A percentile compares a stretch with the other conserved stretches of the same genome.
Evolutionary conservation across 305 asterid genomes (phyloP).

Genomic region (Solanum hybrid): DNA sequence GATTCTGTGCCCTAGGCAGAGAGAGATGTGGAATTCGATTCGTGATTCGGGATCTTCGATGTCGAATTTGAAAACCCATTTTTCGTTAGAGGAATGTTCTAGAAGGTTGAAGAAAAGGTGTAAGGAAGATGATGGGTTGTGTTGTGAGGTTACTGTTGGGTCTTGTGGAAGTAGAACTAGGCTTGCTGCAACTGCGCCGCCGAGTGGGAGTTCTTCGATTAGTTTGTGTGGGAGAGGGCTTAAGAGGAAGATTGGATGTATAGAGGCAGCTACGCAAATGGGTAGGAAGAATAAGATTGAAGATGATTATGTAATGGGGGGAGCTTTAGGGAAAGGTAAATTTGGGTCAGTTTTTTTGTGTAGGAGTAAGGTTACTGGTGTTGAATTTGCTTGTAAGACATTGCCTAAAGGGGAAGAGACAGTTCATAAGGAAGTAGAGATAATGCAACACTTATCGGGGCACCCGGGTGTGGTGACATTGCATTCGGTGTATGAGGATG

Average conservation of each 20-base stretch:
- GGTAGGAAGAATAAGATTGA: constrained; percentile 36
- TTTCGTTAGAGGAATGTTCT: constrained; percentile 30
- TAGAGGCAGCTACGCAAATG: constrained; percentile 29
- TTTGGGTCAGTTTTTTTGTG: constrained; percentile 34
- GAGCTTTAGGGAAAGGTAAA: constrained; percentile 31
- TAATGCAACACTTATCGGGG: constrained; percentile 42
- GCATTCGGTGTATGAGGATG: constrained; percentile 34
- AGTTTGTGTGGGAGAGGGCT: constrained; percentile 26
- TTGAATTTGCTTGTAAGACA: constrained; percentile 33
- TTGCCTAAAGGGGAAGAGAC: constrained; percentile 39
- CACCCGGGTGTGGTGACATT: constrained; percentile 31
- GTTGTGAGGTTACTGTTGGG: constrained; percentile 18
- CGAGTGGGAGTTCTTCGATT: constrained; percentile 23
- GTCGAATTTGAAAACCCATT: constrained; percentile 30
- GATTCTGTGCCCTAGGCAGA: constrained; percentile 12
- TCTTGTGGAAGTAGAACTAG: constrained; percentile 25
- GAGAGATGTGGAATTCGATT: constrained; percentile 9
- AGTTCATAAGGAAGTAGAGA: constrained; percentile 39
- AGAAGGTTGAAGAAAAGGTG: constrained; percentile 34
- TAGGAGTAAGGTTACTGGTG: constrained; percentile 26
- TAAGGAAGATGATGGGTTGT: constrained; percentile 19
- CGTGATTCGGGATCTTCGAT: constrained; percentile 19
- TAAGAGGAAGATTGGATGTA: constrained; percentile 37
- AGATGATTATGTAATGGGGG: constrained; percentile 26
- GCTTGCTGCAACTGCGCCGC: constrained; percentile 37